Evolutionary conservation across 495 filamentous ascomycete species (phyloP).

Genomic region (Cryomyces minteri): DNA sequence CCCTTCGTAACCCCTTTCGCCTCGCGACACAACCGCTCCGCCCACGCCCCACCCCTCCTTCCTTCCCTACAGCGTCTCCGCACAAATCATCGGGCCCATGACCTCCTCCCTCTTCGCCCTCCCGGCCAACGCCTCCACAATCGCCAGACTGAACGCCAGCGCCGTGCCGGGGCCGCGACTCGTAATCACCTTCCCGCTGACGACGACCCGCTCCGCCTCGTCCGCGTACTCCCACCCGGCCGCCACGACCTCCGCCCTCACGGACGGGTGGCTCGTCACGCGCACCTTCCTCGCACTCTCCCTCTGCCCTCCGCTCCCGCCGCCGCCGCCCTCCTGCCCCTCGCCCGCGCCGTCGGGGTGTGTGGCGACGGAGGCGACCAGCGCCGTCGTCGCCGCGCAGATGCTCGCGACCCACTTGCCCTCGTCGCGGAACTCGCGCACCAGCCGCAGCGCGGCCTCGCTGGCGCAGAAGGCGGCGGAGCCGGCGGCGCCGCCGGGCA

Average conservation of each 20-base stretch:
- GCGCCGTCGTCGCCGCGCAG: slow-evolving; percentile 15
- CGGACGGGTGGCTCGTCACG: slow-evolving; percentile 17
- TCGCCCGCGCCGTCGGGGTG: not conserved
- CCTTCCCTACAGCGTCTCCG: slow-evolving; percentile 4
- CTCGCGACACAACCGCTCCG: no score
- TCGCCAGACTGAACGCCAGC: slow-evolving; percentile 14
- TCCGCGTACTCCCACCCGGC: slow-evolving; percentile 14
- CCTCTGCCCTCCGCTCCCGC: not conserved
- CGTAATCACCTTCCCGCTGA: slow-evolving; percentile 12
- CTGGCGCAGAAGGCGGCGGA: no score
- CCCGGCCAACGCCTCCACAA: slow-evolving; percentile 12
- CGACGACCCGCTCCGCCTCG: slow-evolving; percentile 10
- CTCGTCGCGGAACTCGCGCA: slow-evolving; percentile 4
- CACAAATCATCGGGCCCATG: slow-evolving; percentile 13
- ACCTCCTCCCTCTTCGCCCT: slow-evolving; percentile 17
- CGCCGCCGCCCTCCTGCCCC: no score
- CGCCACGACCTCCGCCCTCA: slow-evolving; percentile 8
- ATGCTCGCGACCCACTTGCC: slow-evolving; percentile 11
- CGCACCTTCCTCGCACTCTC: not conserved
- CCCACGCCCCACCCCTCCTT: no score
- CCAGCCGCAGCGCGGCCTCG: not conserved
- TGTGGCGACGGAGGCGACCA: slow-evolving; percentile 6
- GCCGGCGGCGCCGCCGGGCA: no score
- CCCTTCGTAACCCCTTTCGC: no score
- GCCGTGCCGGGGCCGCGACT: slow-evolving; percentile 16